Base-by-base conservation (phyloP, 2,329 filamentous ascomycete genomes). In the Beauveria bassiana region DNA sequence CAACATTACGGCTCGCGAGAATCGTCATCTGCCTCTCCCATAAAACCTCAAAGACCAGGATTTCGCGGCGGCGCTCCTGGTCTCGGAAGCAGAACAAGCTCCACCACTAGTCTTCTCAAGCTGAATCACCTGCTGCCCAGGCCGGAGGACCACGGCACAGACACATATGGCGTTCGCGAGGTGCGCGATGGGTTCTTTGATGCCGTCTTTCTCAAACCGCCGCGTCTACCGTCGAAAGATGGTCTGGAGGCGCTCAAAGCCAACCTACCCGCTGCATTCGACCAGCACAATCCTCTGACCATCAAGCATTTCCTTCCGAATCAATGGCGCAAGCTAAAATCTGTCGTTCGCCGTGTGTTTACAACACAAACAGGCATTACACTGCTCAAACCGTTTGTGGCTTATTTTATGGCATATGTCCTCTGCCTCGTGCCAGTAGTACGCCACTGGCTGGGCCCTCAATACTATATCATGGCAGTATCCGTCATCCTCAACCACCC, bases 401-500 rank as follows among this genome's bases (percentile, higher is more conserved):
- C 76, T n/a, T 84, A 82, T 68, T 82, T 83, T 64, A 72, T 80
- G 52, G 78, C 82, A 3, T 86, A 85, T 66, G 69, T 81, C 2
- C 67, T 85, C 20, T 86, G 83, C 64, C 77, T 86, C 2, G 68
- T 84, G 5, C 80, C 81, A 1, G 66, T 66, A 3, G 73, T 79
- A 5, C 73, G 74, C n/a, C 61, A 69, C n/a, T 82, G 78, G 76
- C 72, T 86, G 4, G 83, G 83, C 2, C 74, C 71, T 18, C 81
- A 84, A 65, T 75, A 75, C 64, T 85, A 84, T 65, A 77, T 86
- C 63, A 80, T 84, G 74, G 78, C 76, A 4, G 69, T 86, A 53
- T 85, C 83, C 2, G 74, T 79, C n/a, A 77, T 85, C 22, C 66
- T 86, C 50, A 86, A 85, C 62, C 83, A 86, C 65, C 76, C 83